Evolutionary conservation across 1,284 basidiomycete species (phyloP).

Genomic region (Xanthoconium separans): DNA sequence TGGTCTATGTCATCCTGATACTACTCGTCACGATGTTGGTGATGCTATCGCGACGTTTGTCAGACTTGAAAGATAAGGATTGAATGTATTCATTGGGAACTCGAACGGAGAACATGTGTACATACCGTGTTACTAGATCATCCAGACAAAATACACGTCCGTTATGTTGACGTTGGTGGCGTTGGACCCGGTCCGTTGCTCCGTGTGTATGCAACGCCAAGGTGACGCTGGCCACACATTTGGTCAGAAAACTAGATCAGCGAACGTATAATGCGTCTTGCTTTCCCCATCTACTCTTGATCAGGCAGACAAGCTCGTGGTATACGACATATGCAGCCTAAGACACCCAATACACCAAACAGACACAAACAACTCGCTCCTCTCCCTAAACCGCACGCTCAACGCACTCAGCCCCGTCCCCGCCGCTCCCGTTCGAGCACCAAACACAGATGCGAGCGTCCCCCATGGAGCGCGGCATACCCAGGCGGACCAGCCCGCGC

Average conservation of each 20-base stretch:
- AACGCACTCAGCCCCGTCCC: conserved; percentile 25
- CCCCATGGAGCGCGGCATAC: conserved; percentile 22
- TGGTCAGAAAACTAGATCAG: no score
- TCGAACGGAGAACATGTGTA: no score
- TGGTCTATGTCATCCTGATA: not conserved
- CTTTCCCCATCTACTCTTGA: no score
- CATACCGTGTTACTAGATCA: no score
- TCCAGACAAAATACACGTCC: no score
- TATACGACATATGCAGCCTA: not conserved
- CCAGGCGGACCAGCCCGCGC: conserved; percentile 22
- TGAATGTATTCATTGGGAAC: not conserved
- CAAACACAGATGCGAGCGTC: conserved; percentile 24
- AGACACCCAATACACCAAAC: conserved; percentile 21
- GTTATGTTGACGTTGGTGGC: no score
- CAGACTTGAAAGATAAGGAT: not conserved
- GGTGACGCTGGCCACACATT: no score
- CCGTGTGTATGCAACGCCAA: no score
- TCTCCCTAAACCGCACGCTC: conserved; percentile 25
- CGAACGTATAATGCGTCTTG: no score
- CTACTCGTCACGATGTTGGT: not conserved
- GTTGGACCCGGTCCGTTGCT: no score
- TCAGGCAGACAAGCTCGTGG: no score
- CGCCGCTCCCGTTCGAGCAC: conserved; percentile 26
- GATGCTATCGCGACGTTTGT: not conserved
- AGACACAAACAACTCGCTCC: conserved; percentile 24